Evolutionary conservation across 192 early-diverging fungal species (phyloP), one percentile per base, ranked within the genome.

Genomic region (Funneliformis geosporum): DNA sequence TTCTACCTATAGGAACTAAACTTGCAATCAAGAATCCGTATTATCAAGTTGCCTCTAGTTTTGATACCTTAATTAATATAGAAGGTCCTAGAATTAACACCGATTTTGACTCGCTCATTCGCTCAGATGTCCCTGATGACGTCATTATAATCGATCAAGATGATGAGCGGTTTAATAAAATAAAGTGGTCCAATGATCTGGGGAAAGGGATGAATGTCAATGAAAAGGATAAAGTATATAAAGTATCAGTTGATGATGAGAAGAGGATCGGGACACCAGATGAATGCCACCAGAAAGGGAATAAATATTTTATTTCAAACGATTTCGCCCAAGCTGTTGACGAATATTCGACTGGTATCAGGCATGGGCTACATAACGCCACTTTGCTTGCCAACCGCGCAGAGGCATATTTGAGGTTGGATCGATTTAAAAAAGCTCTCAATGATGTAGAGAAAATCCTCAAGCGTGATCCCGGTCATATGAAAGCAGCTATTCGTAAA

Each of bases 401-500:
- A 27, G 47, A 73, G n/a, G 71, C 44, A 44, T 50, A 73, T 73
- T 55, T 73, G 8, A 8, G 71, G 23, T 73, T 50, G 46, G 9
- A 21, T 28, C 71, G 8, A 46, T 73, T 73, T 50, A 5, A 2
- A 46, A 55, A 73, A n/a, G 46, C 71, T 25, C 39, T 73, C 21
- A 44, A 6, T 1, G 71, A 73, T 73, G 5, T 38, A 18, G 71
- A 73, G 14, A 55, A 28, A 5, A 23, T 25, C n/a, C 46, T 73
- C 5, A 55, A 44, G 3, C 16, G 12, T 6, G 71, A 73, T 5
- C 39, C 42, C 5, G 21, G 8, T 8, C 71, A 73, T 50, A 6
- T 28, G 21, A 73, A 73, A 46, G 71, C 71, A 73, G 27, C 21
- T 50, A 8, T 46, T 28, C 47, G 42, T 7, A 50, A 46, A 28